Evolutionary conservation across 352 stramenopile genomes (phyloP), one percentile per base, ranked within the genome.

Genomic region (Blastocystis sp.): DNA sequence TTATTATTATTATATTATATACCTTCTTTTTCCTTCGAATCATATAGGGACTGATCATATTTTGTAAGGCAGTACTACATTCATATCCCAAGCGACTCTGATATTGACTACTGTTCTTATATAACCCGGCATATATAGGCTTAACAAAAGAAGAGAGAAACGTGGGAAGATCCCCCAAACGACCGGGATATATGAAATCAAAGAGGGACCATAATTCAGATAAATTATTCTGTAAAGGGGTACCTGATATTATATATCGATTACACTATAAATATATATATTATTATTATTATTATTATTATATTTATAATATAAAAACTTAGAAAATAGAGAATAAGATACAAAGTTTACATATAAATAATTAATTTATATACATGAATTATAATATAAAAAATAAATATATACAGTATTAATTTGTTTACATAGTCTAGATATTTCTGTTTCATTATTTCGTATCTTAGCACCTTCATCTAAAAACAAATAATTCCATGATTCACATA

Each of bases 401-500:
- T 69, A 30, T 47, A 87, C 72, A 0, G 80, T 85, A 21, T 74
- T 73, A 25, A 92, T 64, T 55, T 83, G 73, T 58, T 95, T 94
- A 71, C 83, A 93, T 23, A 83, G 82, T 33, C 91, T 65, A 21
- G 86, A 94, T 37, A 96, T 86, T 65, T 93, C 83, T 5, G 87
- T 85, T 52, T 95, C 83, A 2, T 87, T 87, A 70, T 99, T 99
- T 27, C 88, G 77, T 59, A 99, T 95, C 43, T 88, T 89, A 71
- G 97, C 89, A 24, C 86, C 92, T 74, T 99, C 92, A 64, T 99
- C 92, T 40, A 98, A 75, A 10, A 97, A 78, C 27, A 94, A 81
- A 59, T 96, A 96, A 64, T 86, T 86, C 87, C 87, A 98, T n/a
- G n/a, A n/a, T n/a, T n/a, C n/a, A n/a, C n/a, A n/a, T n/a, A n/a